phyloP scores from a whole-genome alignment of 164 flowering plant genomes.

The Buxus sempervirens region DNA sequence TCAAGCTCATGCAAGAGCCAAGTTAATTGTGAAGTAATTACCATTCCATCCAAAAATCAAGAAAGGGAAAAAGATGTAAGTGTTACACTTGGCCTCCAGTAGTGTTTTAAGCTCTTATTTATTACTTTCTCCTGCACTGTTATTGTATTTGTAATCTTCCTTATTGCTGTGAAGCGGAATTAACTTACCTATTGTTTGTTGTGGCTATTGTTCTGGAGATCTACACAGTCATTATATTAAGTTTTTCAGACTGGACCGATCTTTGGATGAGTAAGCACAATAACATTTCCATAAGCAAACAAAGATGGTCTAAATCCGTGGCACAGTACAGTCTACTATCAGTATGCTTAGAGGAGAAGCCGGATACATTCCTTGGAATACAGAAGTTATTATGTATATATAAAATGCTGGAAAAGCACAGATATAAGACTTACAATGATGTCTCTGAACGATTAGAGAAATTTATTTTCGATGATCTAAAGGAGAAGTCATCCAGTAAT shows the following conservation, averaged over 20 bases:
- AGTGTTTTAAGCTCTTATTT: too few relatives aligned
- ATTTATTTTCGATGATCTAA: background rate
- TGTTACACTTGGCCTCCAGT: too few relatives aligned
- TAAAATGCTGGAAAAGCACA: too few relatives aligned
- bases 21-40: background rate
- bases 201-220: conserved; percentile 40
- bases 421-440: background rate
- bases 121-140: background rate
- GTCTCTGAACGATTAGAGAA: background rate
- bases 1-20: too few relatives aligned
- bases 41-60: too few relatives aligned
- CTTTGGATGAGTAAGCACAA: background rate
- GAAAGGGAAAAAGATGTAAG: too few relatives aligned
- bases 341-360: too few relatives aligned
- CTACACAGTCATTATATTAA: conserved; percentile 21
- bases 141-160: conserved; percentile 13
- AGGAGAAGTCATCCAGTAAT: background rate
- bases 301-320: background rate
- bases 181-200: conserved; percentile 32
- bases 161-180: background rate
- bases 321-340: too few relatives aligned
- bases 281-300: background rate
- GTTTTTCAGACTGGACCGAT: conserved; percentile 40
- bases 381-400: background rate
- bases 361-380: background rate